Evolutionary conservation across 192 early-diverging fungal species (phyloP), one percentile per base, ranked within the genome.

Genomic region (Umbelopsis sp.): DNA sequence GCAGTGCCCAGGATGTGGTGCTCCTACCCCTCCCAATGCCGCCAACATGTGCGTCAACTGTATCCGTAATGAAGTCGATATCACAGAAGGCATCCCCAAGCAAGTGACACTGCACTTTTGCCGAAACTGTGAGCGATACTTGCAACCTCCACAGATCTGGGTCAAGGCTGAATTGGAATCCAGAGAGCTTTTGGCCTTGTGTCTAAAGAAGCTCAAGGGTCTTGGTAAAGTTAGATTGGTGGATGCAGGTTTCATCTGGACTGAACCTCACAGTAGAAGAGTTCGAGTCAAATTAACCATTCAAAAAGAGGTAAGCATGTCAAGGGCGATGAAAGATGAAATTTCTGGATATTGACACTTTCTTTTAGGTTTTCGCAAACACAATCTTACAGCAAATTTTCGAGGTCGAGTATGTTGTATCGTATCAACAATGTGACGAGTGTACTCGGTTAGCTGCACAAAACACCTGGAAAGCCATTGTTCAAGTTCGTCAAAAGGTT

Each of bases 31-130:
- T 46, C 97, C 97, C 25, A 99, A 99, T 81, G 92, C 95, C 33
- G 95, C 97, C 48, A 97, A 97, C 85, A 95, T 97, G 95, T 99
- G 97, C 81, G 90, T 96, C 71, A 94, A 95, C 87, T 99, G 97
- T 82, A 96, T 99, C 78, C 92, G 95, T 50, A 92, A 90, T 64
- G 92, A 95, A 66, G 95, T 98, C 48, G 97, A 99, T 75, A 98
- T 99, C 74, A 98, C 96, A 11, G 97, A 99, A 79, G 96, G 95
- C 30, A 99, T 97, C 65, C 97, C 97, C 37, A 99, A 99, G 83
- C 94, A 97, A 66, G 92, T 91, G 47, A 97, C 93, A 27, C 75
- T 99, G 25, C 94, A 97, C 76, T 99, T 93, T 85, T 99, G 97
- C 86, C 89, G 91, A 41, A 95, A 94, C 78, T 99, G 97, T 72